Conservation (phyloP, 768 basidiomycete genomes). For the Amanita rubescens region DNA sequence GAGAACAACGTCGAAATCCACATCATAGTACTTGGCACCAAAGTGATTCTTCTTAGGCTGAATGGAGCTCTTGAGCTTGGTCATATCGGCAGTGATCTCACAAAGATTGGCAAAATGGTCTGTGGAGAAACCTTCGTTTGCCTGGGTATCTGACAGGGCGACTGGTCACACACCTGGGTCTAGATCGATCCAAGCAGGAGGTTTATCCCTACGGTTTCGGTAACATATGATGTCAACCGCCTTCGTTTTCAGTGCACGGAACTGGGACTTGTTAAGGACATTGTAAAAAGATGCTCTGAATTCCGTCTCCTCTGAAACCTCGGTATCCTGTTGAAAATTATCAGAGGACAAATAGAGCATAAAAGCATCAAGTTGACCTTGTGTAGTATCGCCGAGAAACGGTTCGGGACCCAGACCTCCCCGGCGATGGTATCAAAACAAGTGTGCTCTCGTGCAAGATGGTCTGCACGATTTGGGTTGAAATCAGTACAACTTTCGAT, state of each 20-base stretch:
- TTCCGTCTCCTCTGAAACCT: slow-evolving; percentile 18
- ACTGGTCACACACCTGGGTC: slow-evolving; percentile 13
- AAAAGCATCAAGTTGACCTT: slow-evolving; percentile 2
- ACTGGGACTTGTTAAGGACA: slow-evolving; percentile 1
- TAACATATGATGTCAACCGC: slow-evolving; percentile 13
- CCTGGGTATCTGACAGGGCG: too few species aligned
- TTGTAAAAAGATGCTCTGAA: slow-evolving; percentile 12
- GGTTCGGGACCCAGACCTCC: background rate
- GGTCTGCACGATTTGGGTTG: slow-evolving; percentile 8
- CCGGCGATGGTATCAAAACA: slow-evolving; percentile 3
- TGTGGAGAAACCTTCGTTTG: too few species aligned
- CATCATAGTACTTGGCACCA: slow-evolving; percentile 14
- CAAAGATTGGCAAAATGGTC: slow-evolving; percentile 16
- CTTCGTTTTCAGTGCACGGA: slow-evolving; percentile 8
- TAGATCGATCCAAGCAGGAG: slow-evolving; percentile 17
- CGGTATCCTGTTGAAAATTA: slow-evolving; percentile 13
- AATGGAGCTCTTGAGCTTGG: slow-evolving; percentile 7
- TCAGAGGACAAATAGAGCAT: background rate
- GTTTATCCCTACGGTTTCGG: slow-evolving; percentile 9
- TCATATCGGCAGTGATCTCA: slow-evolving; percentile 16
- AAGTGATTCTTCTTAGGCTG: background rate
- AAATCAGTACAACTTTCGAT: slow-evolving; percentile 4
- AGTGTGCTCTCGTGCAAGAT: background rate
- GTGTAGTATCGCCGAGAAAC: slow-evolving; percentile 10
- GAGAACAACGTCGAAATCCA: slow-evolving; percentile 32